Percentiles rank a stretch among this genome's conserved stretches.
phyloP scores from a whole-genome alignment of 352 stramenopile genomes.

The Pythium insidiosum region DNA sequence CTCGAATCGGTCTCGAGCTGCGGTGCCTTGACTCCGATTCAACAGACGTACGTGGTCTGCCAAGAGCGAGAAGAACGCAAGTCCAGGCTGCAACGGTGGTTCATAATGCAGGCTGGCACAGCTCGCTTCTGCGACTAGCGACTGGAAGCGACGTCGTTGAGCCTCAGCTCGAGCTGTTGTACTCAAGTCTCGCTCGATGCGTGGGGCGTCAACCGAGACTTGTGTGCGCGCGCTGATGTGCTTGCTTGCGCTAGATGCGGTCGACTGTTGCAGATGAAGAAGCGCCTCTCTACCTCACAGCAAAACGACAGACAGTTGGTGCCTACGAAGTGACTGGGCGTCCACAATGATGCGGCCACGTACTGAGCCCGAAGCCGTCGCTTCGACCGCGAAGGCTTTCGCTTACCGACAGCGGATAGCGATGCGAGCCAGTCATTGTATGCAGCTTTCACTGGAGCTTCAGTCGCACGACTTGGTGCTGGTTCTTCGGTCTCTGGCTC shows the following conservation, averaged over 20 bases:
- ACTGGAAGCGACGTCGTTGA: slow-evolving; percentile 22
- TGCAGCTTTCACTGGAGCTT: too few relatives aligned
- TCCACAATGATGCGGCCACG: too few relatives aligned
- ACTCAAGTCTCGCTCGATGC: background rate
- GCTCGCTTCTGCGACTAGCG: slow-evolving; percentile 31
- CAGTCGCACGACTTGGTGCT: too few relatives aligned
- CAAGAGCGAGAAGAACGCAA: slow-evolving; percentile 42
- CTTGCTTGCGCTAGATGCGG: slow-evolving; percentile 39
- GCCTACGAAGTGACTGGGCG: background rate
- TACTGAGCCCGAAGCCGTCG: too few relatives aligned
- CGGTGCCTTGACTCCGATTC: slow-evolving; percentile 13
- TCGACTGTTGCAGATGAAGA: slow-evolving; percentile 35
- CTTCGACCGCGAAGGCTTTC: too few relatives aligned
- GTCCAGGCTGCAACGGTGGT: slow-evolving; percentile 22
- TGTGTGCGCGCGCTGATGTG: slow-evolving; percentile 16
- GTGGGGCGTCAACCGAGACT: background rate
- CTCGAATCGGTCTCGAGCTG: slow-evolving; percentile 4
- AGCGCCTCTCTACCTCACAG: slow-evolving; percentile 25
- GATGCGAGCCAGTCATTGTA: too few relatives aligned
- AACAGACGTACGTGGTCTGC: slow-evolving; percentile 13
- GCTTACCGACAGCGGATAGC: too few relatives aligned
- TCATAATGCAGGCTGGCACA: slow-evolving; percentile 28
- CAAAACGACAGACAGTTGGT: slow-evolving; percentile 28
- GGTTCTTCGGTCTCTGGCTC: too few relatives aligned
- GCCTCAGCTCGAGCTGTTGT: slow-evolving; percentile 2